Conservation (phyloP, 2,329 filamentous ascomycete species). For the Phaeosphaeria sp. region DNA sequence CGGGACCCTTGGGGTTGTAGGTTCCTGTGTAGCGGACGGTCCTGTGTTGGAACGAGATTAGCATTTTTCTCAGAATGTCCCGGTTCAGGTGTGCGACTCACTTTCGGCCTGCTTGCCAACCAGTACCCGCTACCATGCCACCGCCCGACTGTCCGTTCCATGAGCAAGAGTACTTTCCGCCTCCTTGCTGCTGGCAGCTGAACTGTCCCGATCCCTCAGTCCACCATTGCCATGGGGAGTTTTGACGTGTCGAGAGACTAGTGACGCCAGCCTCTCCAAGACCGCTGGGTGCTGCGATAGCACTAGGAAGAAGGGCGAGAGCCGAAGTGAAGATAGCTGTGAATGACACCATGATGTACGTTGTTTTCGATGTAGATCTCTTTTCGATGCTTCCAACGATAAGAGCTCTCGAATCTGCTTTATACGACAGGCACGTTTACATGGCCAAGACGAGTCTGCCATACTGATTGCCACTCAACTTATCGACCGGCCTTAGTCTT, state of each 20-base stretch:
- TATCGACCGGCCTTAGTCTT: slow-evolving; percentile 10
- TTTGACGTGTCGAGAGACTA: slow-evolving; percentile 13
- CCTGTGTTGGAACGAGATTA: slow-evolving; percentile 9
- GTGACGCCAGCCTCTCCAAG: neutral
- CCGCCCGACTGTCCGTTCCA: slow-evolving; percentile 19
- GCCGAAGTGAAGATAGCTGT: slow-evolving; percentile 13
- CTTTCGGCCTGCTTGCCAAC: slow-evolving; percentile 18
- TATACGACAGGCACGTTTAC: slow-evolving; percentile 3
- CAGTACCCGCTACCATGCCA: slow-evolving; percentile 20
- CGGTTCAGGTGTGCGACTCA: slow-evolving; percentile 6
- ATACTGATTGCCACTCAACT: slow-evolving; percentile 2
- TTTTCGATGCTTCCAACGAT: neutral
- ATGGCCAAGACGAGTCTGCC: slow-evolving; percentile 5
- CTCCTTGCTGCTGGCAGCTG: slow-evolving; percentile 20
- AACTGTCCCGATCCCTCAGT: slow-evolving; percentile 20
- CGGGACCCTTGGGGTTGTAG: slow-evolving; percentile 30
- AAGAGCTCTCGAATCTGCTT: slow-evolving; percentile 2
- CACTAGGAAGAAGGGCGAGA: slow-evolving; percentile 13
- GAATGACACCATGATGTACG: slow-evolving; percentile 13
- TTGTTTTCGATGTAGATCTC: neutral
- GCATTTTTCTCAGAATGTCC: neutral
- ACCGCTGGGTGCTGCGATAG: slow-evolving; percentile 14
- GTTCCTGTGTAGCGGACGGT: slow-evolving; percentile 30
- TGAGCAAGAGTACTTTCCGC: slow-evolving; percentile 20
- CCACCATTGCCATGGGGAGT: slow-evolving; percentile 18